phyloP scores from a whole-genome alignment of 192 early-diverging fungal species.

The Allomyces macrogynus region DNA sequence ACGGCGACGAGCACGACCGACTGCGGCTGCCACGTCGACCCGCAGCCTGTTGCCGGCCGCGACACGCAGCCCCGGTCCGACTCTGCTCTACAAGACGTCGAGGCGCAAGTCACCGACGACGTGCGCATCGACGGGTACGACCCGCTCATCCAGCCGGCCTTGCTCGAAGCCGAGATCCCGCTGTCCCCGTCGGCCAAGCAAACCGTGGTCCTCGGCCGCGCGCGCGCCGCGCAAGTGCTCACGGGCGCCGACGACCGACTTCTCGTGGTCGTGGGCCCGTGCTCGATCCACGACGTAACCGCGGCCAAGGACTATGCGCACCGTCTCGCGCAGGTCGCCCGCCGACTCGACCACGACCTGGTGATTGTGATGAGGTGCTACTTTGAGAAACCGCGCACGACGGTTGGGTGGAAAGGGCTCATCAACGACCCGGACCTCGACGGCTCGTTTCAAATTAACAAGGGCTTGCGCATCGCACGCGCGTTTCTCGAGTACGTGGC shows the following conservation, averaged over 20 bases:
- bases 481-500: conserved; percentile 39
- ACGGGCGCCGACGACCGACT: conserved; percentile 53
- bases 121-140: not conserved
- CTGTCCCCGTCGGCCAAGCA: not conserved
- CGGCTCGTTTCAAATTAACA: conserved; percentile 50
- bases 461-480: conserved; percentile 58
- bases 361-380: conserved; percentile 64
- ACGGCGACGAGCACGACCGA: too few relatives aligned
- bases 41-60: too few relatives aligned
- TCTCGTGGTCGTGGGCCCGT: conserved; percentile 67
- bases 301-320: conserved; percentile 60
- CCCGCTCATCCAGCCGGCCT: not conserved
- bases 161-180: conserved; percentile 5
- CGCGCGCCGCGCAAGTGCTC: conserved; percentile 25
- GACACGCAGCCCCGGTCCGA: too few relatives aligned
- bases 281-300: conserved; percentile 62
- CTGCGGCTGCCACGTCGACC: too few relatives aligned
- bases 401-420: conserved; percentile 85
- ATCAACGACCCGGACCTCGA: conserved; percentile 32
- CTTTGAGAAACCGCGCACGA: conserved; percentile 71
- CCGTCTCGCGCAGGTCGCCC: conserved; percentile 33
- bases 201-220: not conserved
- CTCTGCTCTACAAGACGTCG: not conserved
- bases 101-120: not conserved
- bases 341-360: conserved; percentile 34